Percentiles rank a stretch among this genome's conserved stretches.
Evolutionary conservation across 805 yeast species (phyloP).

Genomic region (Dipodascus geniculatus): DNA sequence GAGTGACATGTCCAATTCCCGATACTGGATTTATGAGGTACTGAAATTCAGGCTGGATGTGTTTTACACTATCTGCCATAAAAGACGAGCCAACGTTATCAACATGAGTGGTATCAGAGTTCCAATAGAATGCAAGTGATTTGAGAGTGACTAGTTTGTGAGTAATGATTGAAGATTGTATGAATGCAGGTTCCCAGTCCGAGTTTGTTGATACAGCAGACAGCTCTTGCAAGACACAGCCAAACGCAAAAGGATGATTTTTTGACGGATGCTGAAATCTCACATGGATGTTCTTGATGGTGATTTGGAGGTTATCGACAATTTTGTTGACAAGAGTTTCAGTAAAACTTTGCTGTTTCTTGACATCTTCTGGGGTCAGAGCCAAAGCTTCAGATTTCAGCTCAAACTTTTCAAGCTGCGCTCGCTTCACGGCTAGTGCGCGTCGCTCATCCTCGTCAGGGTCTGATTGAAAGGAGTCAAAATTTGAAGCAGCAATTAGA

Average conservation of each 20-base stretch:
- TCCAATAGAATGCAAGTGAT: constrained; percentile 73
- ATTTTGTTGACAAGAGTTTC: constrained; percentile 81
- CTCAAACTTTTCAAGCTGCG: constrained; percentile 54
- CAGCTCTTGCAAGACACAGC: constrained; percentile 70
- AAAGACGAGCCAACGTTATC: constrained; percentile 18
- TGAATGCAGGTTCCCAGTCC: constrained; percentile 76
- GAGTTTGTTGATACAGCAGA: constrained; percentile 87
- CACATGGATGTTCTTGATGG: constrained; percentile 82
- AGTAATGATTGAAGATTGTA: constrained; percentile 53
- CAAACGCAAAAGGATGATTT: constrained; percentile 68
- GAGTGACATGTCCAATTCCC: constrained; percentile 71
- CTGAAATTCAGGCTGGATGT: constrained; percentile 13
- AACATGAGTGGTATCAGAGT: constrained; percentile 39
- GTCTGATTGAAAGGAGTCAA: constrained; percentile 42
- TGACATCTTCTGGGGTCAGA: constrained; percentile 23
- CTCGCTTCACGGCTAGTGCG: constrained; percentile 53
- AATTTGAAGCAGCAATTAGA: constrained; percentile 65
- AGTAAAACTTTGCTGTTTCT: constrained; percentile 67
- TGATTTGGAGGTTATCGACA: constrained; percentile 83
- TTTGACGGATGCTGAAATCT: constrained; percentile 81
- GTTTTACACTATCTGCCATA: background rate
- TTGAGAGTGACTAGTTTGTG: constrained; percentile 68
- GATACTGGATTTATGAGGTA: constrained; percentile 71
- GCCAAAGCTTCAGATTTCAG: constrained; percentile 19
- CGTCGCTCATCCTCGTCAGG: constrained; percentile 49